Conservation (phyloP, 2,329 filamentous ascomycete genomes). For the Clonostachys sp. region DNA sequence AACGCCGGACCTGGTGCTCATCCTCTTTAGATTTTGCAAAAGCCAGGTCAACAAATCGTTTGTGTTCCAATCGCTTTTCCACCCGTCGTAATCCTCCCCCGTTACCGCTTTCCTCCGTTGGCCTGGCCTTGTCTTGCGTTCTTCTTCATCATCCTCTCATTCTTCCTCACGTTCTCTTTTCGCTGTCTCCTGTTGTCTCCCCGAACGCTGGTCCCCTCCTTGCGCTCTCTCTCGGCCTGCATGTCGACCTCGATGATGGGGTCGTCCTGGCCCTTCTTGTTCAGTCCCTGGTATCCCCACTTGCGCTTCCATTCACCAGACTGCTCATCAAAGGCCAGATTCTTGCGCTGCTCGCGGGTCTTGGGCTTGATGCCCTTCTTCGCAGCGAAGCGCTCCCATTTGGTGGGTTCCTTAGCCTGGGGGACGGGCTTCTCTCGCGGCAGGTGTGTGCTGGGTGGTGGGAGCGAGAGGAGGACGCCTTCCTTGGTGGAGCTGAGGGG, state of each 20-base stretch:
- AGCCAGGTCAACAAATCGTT: too few species aligned
- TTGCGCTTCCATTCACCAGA: conserved; percentile 86
- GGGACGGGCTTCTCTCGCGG: conserved; percentile 93
- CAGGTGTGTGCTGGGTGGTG: conserved; percentile 62
- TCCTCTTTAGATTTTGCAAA: too few species aligned
- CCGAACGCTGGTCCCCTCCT: conserved; percentile 57
- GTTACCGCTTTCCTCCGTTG: conserved; percentile 5
- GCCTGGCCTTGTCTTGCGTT: conserved; percentile 49
- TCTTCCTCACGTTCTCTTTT: conserved; percentile 66
- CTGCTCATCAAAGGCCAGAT: conserved; percentile 80
- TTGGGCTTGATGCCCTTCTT: conserved; percentile 96
- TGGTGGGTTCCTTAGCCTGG: conserved; percentile 75
- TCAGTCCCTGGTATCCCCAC: conserved; percentile 92
- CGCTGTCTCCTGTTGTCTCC: conserved; percentile 61
- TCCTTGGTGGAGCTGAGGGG: conserved; percentile 65
- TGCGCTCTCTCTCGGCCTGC: conserved; percentile 59
- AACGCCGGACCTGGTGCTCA: too few species aligned
- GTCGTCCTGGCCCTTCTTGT: conserved; percentile 76
- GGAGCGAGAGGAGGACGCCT: conserved; percentile 76
- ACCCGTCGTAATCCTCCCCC: not conserved
- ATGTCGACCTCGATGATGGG: conserved; percentile 92
- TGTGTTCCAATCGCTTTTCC: not conserved
- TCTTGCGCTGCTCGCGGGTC: conserved; percentile 67
- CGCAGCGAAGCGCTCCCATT: conserved; percentile 93
- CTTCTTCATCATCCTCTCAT: conserved; percentile 64